Evolutionary conservation across 345 rosid species (phyloP).

Genomic region (Passiflora organensis): DNA sequence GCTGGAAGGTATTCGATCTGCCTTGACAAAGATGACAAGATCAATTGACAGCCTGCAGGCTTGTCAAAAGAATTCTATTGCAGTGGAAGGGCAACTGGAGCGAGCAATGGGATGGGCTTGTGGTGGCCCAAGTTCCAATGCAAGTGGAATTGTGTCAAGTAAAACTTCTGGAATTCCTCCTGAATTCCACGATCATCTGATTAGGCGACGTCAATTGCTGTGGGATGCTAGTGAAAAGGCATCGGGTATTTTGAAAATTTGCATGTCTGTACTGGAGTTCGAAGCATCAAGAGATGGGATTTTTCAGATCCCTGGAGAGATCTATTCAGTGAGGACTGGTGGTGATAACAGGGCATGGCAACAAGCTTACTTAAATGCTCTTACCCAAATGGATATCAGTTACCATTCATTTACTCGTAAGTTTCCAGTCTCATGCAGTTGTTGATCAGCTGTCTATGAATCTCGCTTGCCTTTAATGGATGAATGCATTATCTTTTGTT

Average conservation of each 20-base stretch:
- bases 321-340: conserved; percentile 35
- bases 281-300: conserved; percentile 87
- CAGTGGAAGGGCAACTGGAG: conserved; percentile 87
- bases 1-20: conserved; percentile 59
- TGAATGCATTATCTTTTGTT: conserved; percentile 11
- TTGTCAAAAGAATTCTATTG: conserved; percentile 57
- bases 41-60: conserved; percentile 69
- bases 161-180: conserved; percentile 79
- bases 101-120: conserved; percentile 99
- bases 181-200: conserved; percentile 73
- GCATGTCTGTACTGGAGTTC: conserved; percentile 76
- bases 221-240: conserved; percentile 82
- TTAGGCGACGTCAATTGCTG: conserved; percentile 59
- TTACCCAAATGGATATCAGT: conserved; percentile 62
- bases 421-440: conserved; percentile 26
- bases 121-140: conserved; percentile 62
- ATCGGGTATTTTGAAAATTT: conserved; percentile 56
- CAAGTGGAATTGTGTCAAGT: conserved; percentile 46
- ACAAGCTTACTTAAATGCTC: conserved; percentile 59
- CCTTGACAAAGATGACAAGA: conserved; percentile 51
- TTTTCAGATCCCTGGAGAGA: conserved; percentile 54
- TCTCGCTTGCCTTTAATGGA: not conserved
- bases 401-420: conserved; percentile 76
- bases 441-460: conserved; percentile 8
- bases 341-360: conserved; percentile 70